Evolutionary conservation across 2,329 filamentous ascomycete species (phyloP).

Genomic region (Phialophora expanda): DNA sequence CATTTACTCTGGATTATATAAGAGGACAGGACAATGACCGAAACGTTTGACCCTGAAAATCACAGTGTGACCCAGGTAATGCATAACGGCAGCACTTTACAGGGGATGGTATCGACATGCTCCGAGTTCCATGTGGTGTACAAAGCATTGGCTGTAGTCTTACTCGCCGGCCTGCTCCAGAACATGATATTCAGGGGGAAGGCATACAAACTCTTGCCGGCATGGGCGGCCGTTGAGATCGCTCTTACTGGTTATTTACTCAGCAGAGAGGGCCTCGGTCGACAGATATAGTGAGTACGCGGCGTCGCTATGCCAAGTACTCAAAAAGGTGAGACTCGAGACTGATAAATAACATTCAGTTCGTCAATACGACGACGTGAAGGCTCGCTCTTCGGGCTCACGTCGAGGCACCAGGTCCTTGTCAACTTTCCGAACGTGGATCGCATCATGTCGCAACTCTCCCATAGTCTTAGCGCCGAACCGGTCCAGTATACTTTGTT

Average conservation of each 20-base stretch:
- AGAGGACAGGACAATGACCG: too few species aligned
- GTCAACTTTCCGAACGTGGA: slow-evolving; percentile 12
- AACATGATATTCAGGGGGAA: slow-evolving; percentile 1
- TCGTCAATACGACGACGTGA: slow-evolving; percentile 1
- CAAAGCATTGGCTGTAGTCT: not conserved
- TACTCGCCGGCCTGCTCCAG: not conserved
- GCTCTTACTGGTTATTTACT: slow-evolving; percentile 2
- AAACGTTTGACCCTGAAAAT: too few species aligned
- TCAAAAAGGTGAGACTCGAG: not conserved
- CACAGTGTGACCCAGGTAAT: too few species aligned
- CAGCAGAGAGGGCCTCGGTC: not conserved
- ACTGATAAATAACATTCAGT: not conserved
- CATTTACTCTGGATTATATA: too few species aligned
- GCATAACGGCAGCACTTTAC: too few species aligned
- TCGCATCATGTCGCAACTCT: slow-evolving; percentile 17
- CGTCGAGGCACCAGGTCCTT: slow-evolving; percentile 14
- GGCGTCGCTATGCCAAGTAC: not conserved
- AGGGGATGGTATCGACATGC: too few species aligned
- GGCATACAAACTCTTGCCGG: slow-evolving; percentile 5
- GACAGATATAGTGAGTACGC: not conserved
- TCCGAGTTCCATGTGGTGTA: not conserved
- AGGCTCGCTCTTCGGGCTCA: slow-evolving; percentile 15
- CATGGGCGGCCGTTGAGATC: slow-evolving; percentile 12
- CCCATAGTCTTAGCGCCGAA: too few species aligned
- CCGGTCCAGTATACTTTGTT: too few species aligned